Evolutionary conservation across 75 land plant genomes (phyloP).

Genomic region (Ceratopteris richardii): DNA sequence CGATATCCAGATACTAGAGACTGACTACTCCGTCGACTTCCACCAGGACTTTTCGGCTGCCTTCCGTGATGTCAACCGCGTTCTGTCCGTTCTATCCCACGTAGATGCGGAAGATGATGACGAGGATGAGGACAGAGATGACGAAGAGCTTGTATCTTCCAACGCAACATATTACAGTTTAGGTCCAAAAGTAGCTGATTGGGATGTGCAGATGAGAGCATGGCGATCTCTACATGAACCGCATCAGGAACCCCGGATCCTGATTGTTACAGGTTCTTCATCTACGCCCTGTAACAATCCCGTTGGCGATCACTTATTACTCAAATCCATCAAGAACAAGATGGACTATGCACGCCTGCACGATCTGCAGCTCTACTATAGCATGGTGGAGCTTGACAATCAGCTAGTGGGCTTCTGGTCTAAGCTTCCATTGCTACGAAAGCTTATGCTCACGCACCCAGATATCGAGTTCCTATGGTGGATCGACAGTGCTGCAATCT

Average conservation of each 20-base stretch:
- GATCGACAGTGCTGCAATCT: constrained; percentile 82
- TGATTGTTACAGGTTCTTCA: constrained; percentile 76
- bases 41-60: too few relatives aligned
- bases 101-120: too few relatives aligned
- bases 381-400: constrained; percentile 64
- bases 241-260: background rate
- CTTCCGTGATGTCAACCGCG: too few relatives aligned
- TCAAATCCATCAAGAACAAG: constrained; percentile 81
- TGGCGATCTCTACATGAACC: background rate
- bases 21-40: too few relatives aligned
- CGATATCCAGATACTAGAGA: too few relatives aligned
- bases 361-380: constrained; percentile 66
- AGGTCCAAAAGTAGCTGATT: background rate
- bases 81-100: too few relatives aligned
- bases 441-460: constrained; percentile 62
- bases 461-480: constrained; percentile 72
- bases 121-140: background rate
- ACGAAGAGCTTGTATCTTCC: background rate
- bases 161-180: too few relatives aligned
- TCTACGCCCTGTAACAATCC: constrained; percentile 73
- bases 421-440: constrained; percentile 67
- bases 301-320: constrained; percentile 69
- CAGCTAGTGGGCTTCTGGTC: constrained; percentile 79
- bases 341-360: constrained; percentile 75
- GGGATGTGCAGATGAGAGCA: background rate